These are phyloP conservation scores for Prunella vulgaris DNA, from an alignment of 257 asterid genomes.

Conservation along the genomic window DNA sequence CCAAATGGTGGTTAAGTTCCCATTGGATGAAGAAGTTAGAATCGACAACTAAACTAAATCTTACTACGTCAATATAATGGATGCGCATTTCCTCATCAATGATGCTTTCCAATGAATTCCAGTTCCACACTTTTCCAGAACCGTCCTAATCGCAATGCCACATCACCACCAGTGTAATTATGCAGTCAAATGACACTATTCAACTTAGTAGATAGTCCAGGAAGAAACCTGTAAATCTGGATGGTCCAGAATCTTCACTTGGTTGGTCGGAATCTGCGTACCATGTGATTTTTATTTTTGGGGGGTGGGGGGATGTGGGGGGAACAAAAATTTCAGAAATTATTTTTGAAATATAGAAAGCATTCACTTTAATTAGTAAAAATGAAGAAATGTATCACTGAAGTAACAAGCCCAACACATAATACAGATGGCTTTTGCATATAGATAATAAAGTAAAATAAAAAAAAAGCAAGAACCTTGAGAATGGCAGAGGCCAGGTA, in stretches of 20 bases:
- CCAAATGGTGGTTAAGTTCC: not conserved
- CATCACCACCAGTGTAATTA: conserved; percentile 9
- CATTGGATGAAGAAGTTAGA: not conserved
- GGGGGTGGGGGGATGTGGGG: not conserved
- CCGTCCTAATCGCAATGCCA: conserved; percentile 63
- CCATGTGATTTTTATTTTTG: not conserved
- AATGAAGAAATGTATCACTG: not conserved
- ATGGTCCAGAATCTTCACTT: conserved; percentile 75
- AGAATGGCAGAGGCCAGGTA: conserved; percentile 65
- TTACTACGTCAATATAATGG: conserved; percentile 57
- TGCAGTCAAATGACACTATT: conserved; percentile 5
- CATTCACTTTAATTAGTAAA: not conserved
- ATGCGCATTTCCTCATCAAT: conserved; percentile 44
- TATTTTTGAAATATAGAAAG: not conserved
- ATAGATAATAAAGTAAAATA: not conserved
- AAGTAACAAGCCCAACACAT: not conserved
- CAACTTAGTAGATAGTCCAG: conserved; percentile 12
- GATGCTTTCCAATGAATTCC: conserved; percentile 45
- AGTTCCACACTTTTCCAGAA: conserved; percentile 65
- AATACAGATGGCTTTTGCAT: not conserved
- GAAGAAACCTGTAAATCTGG: conserved; percentile 72
- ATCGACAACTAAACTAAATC: no score
- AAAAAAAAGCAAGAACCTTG: conserved; percentile 42
- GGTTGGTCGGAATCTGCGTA: conserved; percentile 62
- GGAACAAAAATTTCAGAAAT: not conserved